Conservation (phyloP, 805 yeast species). For the Cyberlindnera xishuangbannaensis region DNA sequence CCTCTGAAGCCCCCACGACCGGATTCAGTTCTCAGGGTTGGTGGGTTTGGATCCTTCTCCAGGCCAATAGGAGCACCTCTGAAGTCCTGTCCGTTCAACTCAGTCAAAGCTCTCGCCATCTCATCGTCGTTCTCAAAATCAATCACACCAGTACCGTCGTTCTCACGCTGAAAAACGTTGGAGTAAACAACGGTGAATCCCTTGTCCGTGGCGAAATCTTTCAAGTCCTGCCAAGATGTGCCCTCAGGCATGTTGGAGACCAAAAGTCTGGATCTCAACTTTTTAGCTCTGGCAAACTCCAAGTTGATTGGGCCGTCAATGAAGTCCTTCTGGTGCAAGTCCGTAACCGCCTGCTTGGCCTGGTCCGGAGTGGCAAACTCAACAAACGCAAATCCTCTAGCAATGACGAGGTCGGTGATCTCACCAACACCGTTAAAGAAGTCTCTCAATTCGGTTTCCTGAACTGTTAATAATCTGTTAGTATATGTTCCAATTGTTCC, state of each 20-base stretch:
- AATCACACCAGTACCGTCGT: constrained; percentile 41
- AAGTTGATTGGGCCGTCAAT: constrained; percentile 45
- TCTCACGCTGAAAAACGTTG: constrained; percentile 39
- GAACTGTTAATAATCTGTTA: constrained; percentile 23
- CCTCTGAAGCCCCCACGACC: constrained; percentile 39
- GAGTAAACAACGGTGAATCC: constrained; percentile 58
- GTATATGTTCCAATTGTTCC: too few relatives aligned
- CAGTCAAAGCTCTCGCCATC: constrained; percentile 65
- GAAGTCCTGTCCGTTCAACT: constrained; percentile 65
- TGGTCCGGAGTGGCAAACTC: constrained; percentile 72
- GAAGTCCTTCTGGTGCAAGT: constrained; percentile 66
- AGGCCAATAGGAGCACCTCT: constrained; percentile 65
- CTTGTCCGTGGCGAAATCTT: constrained; percentile 83
- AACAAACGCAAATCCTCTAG: constrained; percentile 85
- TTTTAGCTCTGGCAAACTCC: constrained; percentile 36
- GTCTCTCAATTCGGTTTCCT: constrained; percentile 58
- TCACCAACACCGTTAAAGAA: constrained; percentile 64
- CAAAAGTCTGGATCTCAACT: constrained; percentile 70
- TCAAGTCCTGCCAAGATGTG: constrained; percentile 82
- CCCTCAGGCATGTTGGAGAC: constrained; percentile 68
- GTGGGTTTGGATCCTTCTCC: constrained; percentile 67
- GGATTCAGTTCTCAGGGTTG: constrained; percentile 42
- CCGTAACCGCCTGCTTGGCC: constrained; percentile 70
- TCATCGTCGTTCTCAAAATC: constrained; percentile 61
- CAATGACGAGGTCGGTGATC: constrained; percentile 58